Percentiles rank a stretch among this genome's conserved stretches.
Conservation (phyloP, 2,329 filamentous ascomycete species). For the Aspergillus tamarii region DNA sequence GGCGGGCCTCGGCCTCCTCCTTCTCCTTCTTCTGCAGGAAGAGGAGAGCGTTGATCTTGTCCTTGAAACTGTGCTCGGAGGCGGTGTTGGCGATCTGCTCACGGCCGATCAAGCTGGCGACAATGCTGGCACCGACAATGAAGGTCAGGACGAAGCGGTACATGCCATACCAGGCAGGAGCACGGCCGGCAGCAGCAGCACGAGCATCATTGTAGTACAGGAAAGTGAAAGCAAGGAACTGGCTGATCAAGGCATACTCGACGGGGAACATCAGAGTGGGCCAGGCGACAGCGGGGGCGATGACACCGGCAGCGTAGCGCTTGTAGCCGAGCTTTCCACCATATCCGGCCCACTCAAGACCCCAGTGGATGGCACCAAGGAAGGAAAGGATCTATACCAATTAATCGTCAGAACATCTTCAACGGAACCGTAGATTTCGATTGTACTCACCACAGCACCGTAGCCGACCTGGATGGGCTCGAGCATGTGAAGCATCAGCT, state of each 20-base stretch:
- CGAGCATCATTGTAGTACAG: conserved; percentile 84
- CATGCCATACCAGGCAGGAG: conserved; percentile 80
- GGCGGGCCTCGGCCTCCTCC: conserved; percentile 46
- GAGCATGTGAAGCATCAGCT: conserved; percentile 70
- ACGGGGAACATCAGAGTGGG: conserved; percentile 82
- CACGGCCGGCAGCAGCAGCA: conserved; percentile 74
- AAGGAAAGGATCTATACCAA: conserved; percentile 79
- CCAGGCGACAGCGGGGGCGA: conserved; percentile 82
- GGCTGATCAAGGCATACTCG: conserved; percentile 81
- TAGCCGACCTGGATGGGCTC: conserved; percentile 91
- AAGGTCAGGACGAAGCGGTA: conserved; percentile 94
- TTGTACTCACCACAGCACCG: conserved; percentile 71
- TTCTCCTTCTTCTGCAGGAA: conserved; percentile 51
- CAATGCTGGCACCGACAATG: conserved; percentile 80
- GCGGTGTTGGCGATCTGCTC: conserved; percentile 66
- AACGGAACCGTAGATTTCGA: background rate
- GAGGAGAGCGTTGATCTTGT: conserved; percentile 59
- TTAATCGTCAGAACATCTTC: conserved; percentile 8
- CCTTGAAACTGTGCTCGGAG: conserved; percentile 43
- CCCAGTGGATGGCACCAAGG: conserved; percentile 92
- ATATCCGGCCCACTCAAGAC: conserved; percentile 78
- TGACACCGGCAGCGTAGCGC: conserved; percentile 81
- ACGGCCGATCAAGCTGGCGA: conserved; percentile 78
- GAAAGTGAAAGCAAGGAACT: conserved; percentile 82
- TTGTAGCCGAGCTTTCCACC: conserved; percentile 70